phyloP scores from a whole-genome alignment of 1,139 yeast genomes.

The Nakaseomyces kungkrabaensis region DNA sequence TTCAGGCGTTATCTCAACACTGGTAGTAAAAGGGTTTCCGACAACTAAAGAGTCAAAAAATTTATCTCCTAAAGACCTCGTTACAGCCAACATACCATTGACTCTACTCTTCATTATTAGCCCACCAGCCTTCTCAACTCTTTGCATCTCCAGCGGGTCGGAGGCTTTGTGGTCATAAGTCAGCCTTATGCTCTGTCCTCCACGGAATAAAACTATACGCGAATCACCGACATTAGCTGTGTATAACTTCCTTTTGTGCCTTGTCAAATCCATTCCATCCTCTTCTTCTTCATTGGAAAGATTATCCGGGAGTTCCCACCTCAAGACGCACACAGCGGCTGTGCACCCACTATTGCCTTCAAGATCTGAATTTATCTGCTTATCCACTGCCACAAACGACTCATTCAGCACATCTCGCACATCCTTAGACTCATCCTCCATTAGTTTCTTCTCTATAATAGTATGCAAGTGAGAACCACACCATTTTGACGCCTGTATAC shows the following conservation, averaged over 20 bases:
- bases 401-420: slow-evolving; percentile 48
- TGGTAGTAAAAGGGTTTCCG: slow-evolving; percentile 87
- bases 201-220: slow-evolving; percentile 66
- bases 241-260: slow-evolving; percentile 64
- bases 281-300: slow-evolving; percentile 11
- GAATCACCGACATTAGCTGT: slow-evolving; percentile 97
- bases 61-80: slow-evolving; percentile 89
- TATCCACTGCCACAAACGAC: slow-evolving; percentile 67
- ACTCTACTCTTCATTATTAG: slow-evolving; percentile 83
- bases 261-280: slow-evolving; percentile 19
- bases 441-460: slow-evolving; percentile 28
- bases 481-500: slow-evolving; percentile 88
- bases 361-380: slow-evolving; percentile 43
- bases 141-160: slow-evolving; percentile 63
- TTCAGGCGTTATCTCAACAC: slow-evolving; percentile 53
- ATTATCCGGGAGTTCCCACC: slow-evolving; percentile 63
- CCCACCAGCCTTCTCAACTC: slow-evolving; percentile 77
- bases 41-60: slow-evolving; percentile 85
- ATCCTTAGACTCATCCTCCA: slow-evolving; percentile 35
- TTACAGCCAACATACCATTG: slow-evolving; percentile 91
- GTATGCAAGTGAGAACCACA: slow-evolving; percentile 80
- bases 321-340: slow-evolving; percentile 84
- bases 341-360: slow-evolving; percentile 83
- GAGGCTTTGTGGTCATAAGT: slow-evolving; percentile 94
- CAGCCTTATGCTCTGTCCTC: slow-evolving; percentile 63